Percentiles rank a stretch among this genome's conserved stretches.
Conservation (phyloP, 192 early-diverging fungal species). For the Rhizophagus sp. region DNA sequence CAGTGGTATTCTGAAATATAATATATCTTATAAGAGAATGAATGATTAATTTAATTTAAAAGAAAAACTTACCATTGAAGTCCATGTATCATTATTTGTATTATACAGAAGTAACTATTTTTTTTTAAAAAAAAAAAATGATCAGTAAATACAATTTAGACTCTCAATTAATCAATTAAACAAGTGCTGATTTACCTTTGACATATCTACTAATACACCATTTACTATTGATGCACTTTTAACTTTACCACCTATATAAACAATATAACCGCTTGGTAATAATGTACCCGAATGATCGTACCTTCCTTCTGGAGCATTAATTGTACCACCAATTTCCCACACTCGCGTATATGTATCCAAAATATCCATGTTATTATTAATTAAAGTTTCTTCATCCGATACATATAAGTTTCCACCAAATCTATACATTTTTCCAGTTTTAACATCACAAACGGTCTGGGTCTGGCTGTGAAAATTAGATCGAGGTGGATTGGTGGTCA, state of each 20-base stretch:
- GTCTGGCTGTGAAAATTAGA: neutral
- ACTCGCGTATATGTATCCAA: neutral
- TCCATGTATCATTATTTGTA: slow-evolving; percentile 5
- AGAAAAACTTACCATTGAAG: too few relatives aligned
- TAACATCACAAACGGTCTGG: too few relatives aligned
- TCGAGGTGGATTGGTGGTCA: neutral
- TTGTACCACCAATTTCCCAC: neutral
- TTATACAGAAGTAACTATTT: slow-evolving; percentile 7
- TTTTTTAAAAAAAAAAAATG: neutral
- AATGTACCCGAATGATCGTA: neutral
- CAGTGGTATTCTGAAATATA: neutral
- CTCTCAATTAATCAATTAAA: too few relatives aligned
- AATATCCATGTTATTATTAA: neutral
- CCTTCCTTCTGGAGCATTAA: neutral
- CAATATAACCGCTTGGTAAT: neutral
- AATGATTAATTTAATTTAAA: too few relatives aligned
- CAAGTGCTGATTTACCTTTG: neutral
- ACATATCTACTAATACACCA: too few relatives aligned
- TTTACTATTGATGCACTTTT: too few relatives aligned
- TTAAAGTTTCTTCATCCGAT: too few relatives aligned
- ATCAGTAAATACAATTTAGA: neutral
- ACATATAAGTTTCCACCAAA: neutral
- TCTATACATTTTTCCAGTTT: too few relatives aligned
- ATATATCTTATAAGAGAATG: too few relatives aligned
- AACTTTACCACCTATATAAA: neutral